These are phyloP conservation scores for Solanum raphanifolium DNA, from an alignment of 257 asterid genomes.

Conservation along the genomic window DNA sequence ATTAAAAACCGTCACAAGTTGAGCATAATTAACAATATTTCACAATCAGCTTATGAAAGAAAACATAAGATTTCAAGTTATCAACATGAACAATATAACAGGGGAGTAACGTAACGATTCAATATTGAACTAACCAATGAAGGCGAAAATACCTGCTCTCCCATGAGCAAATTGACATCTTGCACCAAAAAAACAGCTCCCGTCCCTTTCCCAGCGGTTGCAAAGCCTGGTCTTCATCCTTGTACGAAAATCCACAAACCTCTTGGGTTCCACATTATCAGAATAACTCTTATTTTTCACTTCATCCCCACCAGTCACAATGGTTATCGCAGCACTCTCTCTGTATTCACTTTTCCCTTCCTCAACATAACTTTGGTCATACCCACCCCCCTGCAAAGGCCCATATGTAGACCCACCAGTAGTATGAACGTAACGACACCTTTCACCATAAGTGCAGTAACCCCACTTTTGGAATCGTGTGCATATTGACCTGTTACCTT, in stretches of 20 bases:
- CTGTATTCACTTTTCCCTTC: neutral
- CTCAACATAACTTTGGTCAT: conserved; percentile 3
- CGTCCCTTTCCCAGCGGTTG: conserved; percentile 18
- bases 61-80: neutral
- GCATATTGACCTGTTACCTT: conserved; percentile 23
- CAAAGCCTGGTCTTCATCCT: conserved; percentile 32
- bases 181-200: conserved; percentile 26
- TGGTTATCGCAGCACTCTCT: conserved; percentile 2
- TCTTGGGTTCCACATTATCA: neutral
- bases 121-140: neutral
- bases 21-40: neutral
- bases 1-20: neutral
- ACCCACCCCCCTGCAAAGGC: neutral
- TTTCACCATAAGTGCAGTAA: conserved; percentile 23
- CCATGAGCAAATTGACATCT: conserved; percentile 54
- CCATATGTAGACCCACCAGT: neutral
- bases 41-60: neutral
- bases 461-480: conserved; percentile 20
- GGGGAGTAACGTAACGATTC: neutral
- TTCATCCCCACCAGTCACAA: neutral
- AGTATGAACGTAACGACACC: conserved; percentile 28
- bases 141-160: conserved; percentile 17
- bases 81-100: neutral
- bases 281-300: neutral
- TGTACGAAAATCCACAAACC: neutral